Conservation (phyloP, 306 rosid species). For the Myrica gale region DNA sequence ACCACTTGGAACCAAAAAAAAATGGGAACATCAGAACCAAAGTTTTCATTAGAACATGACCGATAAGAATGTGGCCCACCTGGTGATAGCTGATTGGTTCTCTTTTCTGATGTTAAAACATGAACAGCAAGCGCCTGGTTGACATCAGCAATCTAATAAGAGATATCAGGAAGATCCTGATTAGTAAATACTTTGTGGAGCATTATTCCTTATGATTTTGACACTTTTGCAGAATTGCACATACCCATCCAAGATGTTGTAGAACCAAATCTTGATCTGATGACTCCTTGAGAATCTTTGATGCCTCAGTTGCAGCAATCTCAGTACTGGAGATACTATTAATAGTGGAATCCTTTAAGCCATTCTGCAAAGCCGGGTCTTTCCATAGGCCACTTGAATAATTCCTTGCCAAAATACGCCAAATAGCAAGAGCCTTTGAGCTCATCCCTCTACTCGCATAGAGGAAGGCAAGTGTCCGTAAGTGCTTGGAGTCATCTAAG, state of each 20-base stretch:
- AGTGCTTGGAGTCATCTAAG: conserved; percentile 84
- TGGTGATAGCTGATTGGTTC: conserved; percentile 72
- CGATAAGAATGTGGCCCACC: conserved; percentile 49
- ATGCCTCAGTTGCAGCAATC: conserved; percentile 85
- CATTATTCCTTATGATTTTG: background rate
- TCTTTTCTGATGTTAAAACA: conserved; percentile 74
- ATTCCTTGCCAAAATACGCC: conserved; percentile 88
- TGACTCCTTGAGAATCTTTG: conserved; percentile 89
- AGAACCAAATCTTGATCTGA: conserved; percentile 82
- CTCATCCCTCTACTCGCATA: conserved; percentile 91
- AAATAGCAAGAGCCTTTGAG: conserved; percentile 81
- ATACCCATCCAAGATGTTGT: conserved; percentile 98
- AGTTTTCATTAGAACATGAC: conserved; percentile 18
- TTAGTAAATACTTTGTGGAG: conserved; percentile 6
- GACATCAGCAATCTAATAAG: conserved; percentile 79
- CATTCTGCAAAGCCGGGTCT: conserved; percentile 51
- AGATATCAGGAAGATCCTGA: conserved; percentile 25
- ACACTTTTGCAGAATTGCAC: conserved; percentile 11
- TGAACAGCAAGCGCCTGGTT: conserved; percentile 77
- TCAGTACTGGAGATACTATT: conserved; percentile 58
- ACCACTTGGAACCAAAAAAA: background rate
- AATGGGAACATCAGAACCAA: conserved; percentile 17
- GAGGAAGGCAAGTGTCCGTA: conserved; percentile 91
- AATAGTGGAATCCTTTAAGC: conserved; percentile 29
- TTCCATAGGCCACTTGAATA: conserved; percentile 79